phyloP scores from a whole-genome alignment of 805 yeast species.

The Candida chauliodis region DNA sequence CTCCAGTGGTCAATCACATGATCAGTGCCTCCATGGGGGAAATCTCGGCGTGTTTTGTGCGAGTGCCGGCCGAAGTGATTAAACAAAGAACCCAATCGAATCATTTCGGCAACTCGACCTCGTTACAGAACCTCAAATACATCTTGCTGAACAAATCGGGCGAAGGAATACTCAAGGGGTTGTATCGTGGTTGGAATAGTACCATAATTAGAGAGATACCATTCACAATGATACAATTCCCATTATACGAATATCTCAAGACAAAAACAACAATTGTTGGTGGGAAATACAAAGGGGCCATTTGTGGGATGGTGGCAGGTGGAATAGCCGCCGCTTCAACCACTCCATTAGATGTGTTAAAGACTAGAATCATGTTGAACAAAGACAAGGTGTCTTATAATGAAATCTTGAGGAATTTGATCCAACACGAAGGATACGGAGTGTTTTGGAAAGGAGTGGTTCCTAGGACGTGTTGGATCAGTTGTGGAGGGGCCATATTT shows the following conservation, averaged over 20 bases:
- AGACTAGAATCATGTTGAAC: conserved; percentile 82
- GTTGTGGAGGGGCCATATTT: conserved; percentile 98
- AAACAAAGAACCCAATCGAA: conserved; percentile 86
- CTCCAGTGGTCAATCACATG: conserved; percentile 64
- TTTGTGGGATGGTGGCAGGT: conserved; percentile 81
- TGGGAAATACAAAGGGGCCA: conserved; percentile 64
- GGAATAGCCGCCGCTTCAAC: conserved; percentile 79
- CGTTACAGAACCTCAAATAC: conserved; percentile 63
- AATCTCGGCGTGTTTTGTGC: conserved; percentile 83
- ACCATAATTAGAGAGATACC: conserved; percentile 96
- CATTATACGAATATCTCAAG: conserved; percentile 84
- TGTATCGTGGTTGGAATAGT: conserved; percentile 90
- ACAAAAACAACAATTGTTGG: conserved; percentile 27
- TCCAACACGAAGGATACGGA: conserved; percentile 66
- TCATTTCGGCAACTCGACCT: conserved; percentile 45
- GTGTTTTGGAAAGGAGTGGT: conserved; percentile 85
- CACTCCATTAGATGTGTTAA: conserved; percentile 75
- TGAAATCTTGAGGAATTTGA: conserved; percentile 48
- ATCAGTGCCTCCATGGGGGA: conserved; percentile 85
- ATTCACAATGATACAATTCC: conserved; percentile 93
- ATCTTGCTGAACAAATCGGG: conserved; percentile 64
- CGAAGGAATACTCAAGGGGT: conserved; percentile 73
- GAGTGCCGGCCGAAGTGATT: conserved; percentile 96
- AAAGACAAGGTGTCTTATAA: conserved; percentile 45
- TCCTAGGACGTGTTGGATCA: conserved; percentile 95